phyloP scores from a whole-genome alignment of 31 red algal genomes.

The Endocladia muricata region DNA sequence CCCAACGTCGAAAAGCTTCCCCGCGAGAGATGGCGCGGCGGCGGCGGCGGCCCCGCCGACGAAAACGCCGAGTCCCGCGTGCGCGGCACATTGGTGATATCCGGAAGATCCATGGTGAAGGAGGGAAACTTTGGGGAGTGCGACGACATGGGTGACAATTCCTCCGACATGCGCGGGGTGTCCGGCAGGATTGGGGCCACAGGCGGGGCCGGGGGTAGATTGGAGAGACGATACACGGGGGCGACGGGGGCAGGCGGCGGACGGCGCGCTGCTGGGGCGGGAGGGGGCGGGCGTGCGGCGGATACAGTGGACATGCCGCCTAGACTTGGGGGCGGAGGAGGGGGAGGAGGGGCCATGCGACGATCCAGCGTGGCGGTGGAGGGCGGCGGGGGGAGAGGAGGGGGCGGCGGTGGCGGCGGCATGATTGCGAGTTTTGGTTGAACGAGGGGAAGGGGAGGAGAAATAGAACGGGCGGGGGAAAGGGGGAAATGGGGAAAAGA shows the following conservation, averaged over 20 bases:
- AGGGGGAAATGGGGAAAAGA: background rate
- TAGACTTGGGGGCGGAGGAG: too few species aligned
- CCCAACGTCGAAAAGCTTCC: background rate
- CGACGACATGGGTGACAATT: background rate
- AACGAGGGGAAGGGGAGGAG: background rate
- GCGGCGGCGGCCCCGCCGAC: too few species aligned
- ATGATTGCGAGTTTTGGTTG: background rate
- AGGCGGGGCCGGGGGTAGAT: conserved; percentile 17
- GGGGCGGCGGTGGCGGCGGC: too few species aligned
- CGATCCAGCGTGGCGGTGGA: background rate
- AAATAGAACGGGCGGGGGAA: background rate
- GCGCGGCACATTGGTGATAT: conserved; percentile 40
- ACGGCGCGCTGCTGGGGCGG: background rate
- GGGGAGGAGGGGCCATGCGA: conserved; percentile 9
- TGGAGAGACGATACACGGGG: conserved; percentile 1
- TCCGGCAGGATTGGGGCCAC: conserved; percentile 17
- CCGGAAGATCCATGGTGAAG: conserved; percentile 55
- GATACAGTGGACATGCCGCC: background rate
- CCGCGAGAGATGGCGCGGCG: too few species aligned
- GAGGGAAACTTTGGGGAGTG: conserved; percentile 33
- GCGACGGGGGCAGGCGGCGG: background rate
- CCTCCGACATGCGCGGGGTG: background rate
- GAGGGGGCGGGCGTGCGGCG: conserved; percentile 10
- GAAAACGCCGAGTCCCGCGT: too few species aligned
- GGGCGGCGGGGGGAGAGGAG: conserved; percentile 1